Evolutionary conservation across 176 grass and related monocot genomes (phyloP), one percentile per base, ranked within the genome.

Genomic region (Eleusine indica): DNA sequence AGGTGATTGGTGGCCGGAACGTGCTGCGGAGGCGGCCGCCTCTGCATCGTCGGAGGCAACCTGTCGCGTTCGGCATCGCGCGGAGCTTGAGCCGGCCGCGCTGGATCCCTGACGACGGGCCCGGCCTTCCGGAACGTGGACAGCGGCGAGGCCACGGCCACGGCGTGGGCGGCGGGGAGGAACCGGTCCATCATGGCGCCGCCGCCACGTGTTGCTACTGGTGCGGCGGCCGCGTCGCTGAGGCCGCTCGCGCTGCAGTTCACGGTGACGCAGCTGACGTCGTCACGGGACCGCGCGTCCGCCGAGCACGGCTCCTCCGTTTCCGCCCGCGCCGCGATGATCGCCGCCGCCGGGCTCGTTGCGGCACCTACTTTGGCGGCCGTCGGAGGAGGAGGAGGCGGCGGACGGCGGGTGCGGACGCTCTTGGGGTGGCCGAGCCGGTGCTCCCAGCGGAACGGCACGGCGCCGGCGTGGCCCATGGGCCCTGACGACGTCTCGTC

Each of bases 181-280:
- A 98, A 98, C 35, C 93, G 89, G 54, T 74, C 91, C 76, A 94
- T 90, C 96, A 98, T 98, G 85, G 90, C 89, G 60, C 86, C 85
- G 58, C 87, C 44, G 38, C 86, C 68, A 7, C 85, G 21, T 29
- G 37, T 82, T 9, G 46, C 74, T 10, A 71, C 66, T 17, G 49
- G 48, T 14, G 9, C 9, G 3, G 51, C 78, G 29, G 39, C 75
- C n/a, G 39, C 69, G 41, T 90, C 69, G 42, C 96, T 87, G n/a
- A 95, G 79, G 66, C 87, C 87, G 5, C 86, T 81, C 38, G 80
- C 73, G 75, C 96, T 98, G 90, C 96, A 98, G 77, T 89, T 98
- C 69, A 84, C 92, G 79, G 92, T 90, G 78, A 73, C 40, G 86
- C 83, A 86, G 73, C 93, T 95, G 42, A 88, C 88, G 1, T 95